Evolutionary conservation across 352 stramenopile genomes (phyloP).

Genomic region (Phytopythium cucurbitacearum): DNA sequence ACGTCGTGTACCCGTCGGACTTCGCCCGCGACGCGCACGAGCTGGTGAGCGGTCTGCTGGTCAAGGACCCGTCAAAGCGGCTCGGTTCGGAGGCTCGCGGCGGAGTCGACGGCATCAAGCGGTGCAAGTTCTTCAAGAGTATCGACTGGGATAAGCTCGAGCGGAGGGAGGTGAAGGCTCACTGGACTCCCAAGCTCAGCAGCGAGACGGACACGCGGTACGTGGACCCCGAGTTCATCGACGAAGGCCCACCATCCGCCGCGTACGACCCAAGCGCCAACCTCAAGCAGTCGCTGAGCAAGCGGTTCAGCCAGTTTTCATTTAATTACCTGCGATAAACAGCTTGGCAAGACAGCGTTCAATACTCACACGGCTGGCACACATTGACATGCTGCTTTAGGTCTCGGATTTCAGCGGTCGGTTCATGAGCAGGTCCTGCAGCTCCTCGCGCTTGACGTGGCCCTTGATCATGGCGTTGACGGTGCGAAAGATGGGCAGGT

Average conservation of each 20-base stretch:
- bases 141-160: slow-evolving; percentile 79
- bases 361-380: neutral
- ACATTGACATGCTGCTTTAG: slow-evolving; percentile 13
- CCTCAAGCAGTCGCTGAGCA: slow-evolving; percentile 63
- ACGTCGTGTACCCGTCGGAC: slow-evolving; percentile 69
- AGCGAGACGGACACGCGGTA: slow-evolving; percentile 87
- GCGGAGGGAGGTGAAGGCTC: slow-evolving; percentile 63
- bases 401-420: slow-evolving; percentile 74
- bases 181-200: slow-evolving; percentile 81
- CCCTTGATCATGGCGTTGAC: slow-evolving; percentile 86
- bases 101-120: slow-evolving; percentile 70
- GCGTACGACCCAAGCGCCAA: slow-evolving; percentile 68
- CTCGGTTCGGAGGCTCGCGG: slow-evolving; percentile 63
- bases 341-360: no score
- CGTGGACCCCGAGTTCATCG: slow-evolving; percentile 86
- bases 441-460: slow-evolving; percentile 62
- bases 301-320: slow-evolving; percentile 88
- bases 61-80: slow-evolving; percentile 65
- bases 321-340: slow-evolving; percentile 77
- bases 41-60: slow-evolving; percentile 66
- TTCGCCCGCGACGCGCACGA: slow-evolving; percentile 77
- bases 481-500: slow-evolving; percentile 89
- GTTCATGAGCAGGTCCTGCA: slow-evolving; percentile 80
- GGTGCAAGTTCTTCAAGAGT: slow-evolving; percentile 59
- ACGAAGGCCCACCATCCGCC: slow-evolving; percentile 78